Base-by-base conservation (phyloP, 495 filamentous ascomycete genomes). In the Rusavskia elegans region DNA sequence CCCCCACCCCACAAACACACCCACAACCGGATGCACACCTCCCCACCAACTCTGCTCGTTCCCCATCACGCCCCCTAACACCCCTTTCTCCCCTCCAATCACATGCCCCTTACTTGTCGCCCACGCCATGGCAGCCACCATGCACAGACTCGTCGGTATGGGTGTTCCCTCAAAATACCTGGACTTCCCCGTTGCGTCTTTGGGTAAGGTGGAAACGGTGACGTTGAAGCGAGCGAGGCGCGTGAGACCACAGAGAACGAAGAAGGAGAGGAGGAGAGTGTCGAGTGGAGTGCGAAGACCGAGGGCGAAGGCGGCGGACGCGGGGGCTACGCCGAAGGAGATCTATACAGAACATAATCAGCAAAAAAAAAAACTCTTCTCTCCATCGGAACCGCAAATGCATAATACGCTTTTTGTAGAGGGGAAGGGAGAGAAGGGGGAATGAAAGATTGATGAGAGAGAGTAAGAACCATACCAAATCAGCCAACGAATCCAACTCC, bases 191-290 rank as follows among this genome's bases (percentile, higher is more conserved):
- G 72, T 80, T 40, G 79, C 81, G 60, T 98, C 93, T 70, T 95
- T 96, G 45, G 92, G 92, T 14, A 98, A 74, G 52, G 77, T 77
- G 38, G 79, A 73, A 10, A 87, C 89, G 2, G 93, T 97, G 41
- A 98, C 92, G 66, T 98, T 98, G 77, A 98, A 98, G 55, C 92
- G 83, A 30, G 92, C 92, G 21, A 98, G 77, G 21, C 92, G 85
- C 13, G 90, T 93, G 50, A 98, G 76, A 35, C 93, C 92, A 69
- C 89, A 93, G 49, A 98, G 85, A 39, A 98, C 87, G 67, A 97
- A 97, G 66, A 89, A 84, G 19, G 85, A 71, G 19, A 98, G 81
- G 55, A 87, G 68, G 38, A 95, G 63, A 61, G 93, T 89, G 66
- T 98, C 92, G 61, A 87, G 64, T 3, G 84, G 71, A 5, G 89